phyloP scores from a whole-genome alignment of 768 basidiomycete species.

The Lactifluus piperatus region DNA sequence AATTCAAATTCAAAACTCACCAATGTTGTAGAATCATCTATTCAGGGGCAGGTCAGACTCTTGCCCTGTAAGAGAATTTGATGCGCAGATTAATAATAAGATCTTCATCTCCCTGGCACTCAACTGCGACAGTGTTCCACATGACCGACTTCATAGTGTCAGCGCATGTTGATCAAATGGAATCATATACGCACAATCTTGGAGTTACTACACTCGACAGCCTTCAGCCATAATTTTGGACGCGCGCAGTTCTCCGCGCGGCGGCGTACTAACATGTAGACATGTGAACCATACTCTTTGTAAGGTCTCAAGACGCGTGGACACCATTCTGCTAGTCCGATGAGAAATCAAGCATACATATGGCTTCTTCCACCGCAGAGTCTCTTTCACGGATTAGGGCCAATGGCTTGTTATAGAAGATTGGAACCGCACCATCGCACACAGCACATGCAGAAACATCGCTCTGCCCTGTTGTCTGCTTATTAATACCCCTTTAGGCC shows the following conservation, averaged over 20 bases:
- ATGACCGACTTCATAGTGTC: conserved; percentile 50
- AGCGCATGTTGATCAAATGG: background rate
- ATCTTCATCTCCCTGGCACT: conserved; percentile 93
- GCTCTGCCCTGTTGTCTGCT: conserved; percentile 95
- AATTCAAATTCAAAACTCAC: conserved; percentile 25
- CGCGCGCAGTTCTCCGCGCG: conserved; percentile 88
- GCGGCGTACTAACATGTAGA: conserved; percentile 92
- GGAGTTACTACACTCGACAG: conserved; percentile 74
- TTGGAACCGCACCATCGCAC: conserved; percentile 97
- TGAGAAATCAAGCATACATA: conserved; percentile 52
- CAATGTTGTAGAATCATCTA: conserved; percentile 94
- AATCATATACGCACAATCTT: conserved; percentile 62
- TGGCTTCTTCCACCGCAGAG: conserved; percentile 96
- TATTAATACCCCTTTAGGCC: conserved; percentile 85
- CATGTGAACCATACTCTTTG: conserved; percentile 95
- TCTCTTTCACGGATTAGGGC: conserved; percentile 99
- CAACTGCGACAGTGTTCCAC: conserved; percentile 90
- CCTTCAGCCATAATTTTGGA: conserved; percentile 99
- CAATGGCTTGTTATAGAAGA: conserved; percentile 94
- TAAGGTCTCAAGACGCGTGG: conserved; percentile 49
- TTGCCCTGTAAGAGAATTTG: conserved; percentile 72
- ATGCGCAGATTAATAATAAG: conserved; percentile 80
- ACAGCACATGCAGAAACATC: conserved; percentile 98
- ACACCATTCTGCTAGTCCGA: background rate
- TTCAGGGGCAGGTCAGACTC: conserved; percentile 78